Conservation (phyloP, 345 rosid genomes). For the Eucalyptus pauciflora region DNA sequence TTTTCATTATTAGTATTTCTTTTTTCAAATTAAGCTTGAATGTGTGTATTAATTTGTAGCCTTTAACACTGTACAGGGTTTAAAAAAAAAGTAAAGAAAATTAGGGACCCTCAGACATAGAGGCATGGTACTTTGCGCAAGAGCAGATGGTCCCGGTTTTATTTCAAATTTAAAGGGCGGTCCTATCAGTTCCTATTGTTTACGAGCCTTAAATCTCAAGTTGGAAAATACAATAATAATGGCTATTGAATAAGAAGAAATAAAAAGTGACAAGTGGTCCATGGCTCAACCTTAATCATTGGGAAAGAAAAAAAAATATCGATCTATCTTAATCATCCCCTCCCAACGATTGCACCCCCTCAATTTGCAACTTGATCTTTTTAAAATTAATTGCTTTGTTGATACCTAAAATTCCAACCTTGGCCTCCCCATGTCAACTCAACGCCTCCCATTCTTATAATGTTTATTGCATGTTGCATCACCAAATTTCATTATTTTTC, state of each 20-base stretch:
- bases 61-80: background rate
- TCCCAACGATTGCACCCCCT: background rate
- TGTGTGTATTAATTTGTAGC: background rate
- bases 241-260: background rate
- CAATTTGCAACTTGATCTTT: background rate
- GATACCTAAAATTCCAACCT: background rate
- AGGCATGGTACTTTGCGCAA: background rate
- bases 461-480: background rate
- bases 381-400: background rate
- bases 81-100: background rate
- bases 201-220: background rate
- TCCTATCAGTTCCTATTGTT: background rate
- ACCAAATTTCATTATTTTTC: background rate
- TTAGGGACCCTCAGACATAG: background rate
- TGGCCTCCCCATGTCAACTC: background rate
- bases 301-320: background rate
- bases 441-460: background rate
- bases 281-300: background rate
- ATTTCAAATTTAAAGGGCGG: background rate
- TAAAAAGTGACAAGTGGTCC: background rate
- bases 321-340: background rate
- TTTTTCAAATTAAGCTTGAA: background rate
- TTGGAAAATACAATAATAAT: background rate
- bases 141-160: background rate
- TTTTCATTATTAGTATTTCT: background rate